A percentile compares a stretch with the other conserved stretches of the same genome.
phyloP scores from a whole-genome alignment of 23 red algal species.

The Gracilaria vermiculophylla region DNA sequence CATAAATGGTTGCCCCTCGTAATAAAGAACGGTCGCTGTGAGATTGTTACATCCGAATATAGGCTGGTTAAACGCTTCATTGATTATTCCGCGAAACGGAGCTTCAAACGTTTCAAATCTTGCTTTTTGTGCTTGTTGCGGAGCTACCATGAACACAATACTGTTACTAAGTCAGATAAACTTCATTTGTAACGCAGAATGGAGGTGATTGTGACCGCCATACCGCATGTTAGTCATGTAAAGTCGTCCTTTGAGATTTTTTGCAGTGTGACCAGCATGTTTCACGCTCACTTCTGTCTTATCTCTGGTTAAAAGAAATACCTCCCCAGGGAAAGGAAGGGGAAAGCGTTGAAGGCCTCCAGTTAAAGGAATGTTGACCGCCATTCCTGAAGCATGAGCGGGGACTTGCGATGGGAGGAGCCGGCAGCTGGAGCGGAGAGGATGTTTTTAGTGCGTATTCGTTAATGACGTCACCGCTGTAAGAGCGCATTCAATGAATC shows the following conservation, averaged over 20 bases:
- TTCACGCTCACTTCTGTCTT: constrained; percentile 42
- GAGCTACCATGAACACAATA: constrained; percentile 45
- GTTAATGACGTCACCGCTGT: no score
- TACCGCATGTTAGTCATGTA: constrained; percentile 77
- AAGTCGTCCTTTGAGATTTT: constrained; percentile 64
- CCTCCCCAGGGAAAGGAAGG: constrained; percentile 73
- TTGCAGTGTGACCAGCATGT: constrained; percentile 16
- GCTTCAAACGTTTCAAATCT: constrained; percentile 56
- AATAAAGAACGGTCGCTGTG: constrained; percentile 46
- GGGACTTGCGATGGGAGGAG: no score
- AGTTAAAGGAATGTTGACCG: constrained; percentile 67
- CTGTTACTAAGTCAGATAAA: neutral
- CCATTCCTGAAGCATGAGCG: constrained; percentile 23
- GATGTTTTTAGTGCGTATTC: no score
- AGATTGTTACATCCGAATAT: constrained; percentile 78
- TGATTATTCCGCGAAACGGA: constrained; percentile 73
- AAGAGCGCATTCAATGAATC: no score
- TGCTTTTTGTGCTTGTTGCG: constrained; percentile 26
- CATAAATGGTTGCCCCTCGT: constrained; percentile 75
- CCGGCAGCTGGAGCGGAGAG: no score
- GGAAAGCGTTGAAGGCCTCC: constrained; percentile 43
- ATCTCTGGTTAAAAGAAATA: constrained; percentile 72
- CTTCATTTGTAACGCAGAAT: neutral
- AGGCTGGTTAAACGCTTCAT: constrained; percentile 75
- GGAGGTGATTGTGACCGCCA: neutral